A percentile compares a stretch with the other conserved stretches of the same genome.
Conservation (phyloP, 139 green algal species). For the Pleodorina starrii region DNA sequence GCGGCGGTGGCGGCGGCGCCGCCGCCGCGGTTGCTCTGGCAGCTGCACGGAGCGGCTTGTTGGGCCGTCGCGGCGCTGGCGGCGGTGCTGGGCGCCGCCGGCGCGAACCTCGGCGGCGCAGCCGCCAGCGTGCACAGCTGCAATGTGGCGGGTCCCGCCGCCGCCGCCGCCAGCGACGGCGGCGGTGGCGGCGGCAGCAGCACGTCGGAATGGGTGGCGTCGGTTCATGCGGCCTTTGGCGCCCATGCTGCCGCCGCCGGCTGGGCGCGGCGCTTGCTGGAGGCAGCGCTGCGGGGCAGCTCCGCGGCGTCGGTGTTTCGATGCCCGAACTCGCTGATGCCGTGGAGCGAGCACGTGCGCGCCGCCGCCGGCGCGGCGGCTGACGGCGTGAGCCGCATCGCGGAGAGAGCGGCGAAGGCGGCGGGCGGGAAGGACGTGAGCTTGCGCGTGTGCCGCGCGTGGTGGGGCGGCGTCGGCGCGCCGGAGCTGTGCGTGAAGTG, state of each 20-base stretch:
- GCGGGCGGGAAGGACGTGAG: neutral
- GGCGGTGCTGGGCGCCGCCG: neutral
- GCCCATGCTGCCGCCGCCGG: neutral
- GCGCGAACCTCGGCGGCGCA: neutral
- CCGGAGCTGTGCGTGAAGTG: slow-evolving; percentile 47
- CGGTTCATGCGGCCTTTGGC: neutral
- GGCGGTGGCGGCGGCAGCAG: neutral
- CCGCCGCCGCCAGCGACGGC: neutral
- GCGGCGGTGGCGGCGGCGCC: neutral
- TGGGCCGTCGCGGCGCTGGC: neutral
- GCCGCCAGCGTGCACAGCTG: neutral
- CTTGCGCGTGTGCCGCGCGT: slow-evolving; percentile 8
- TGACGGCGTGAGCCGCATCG: neutral
- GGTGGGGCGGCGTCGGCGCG: neutral
- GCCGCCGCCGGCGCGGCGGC: neutral
- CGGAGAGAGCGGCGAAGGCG: neutral
- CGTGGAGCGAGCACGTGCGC: neutral
- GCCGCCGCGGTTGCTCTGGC: neutral
- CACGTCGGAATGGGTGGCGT: neutral
- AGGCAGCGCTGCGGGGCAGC: neutral
- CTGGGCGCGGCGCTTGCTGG: neutral
- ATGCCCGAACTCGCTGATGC: neutral
- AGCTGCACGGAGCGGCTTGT: slow-evolving; percentile 8
- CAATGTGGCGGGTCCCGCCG: neutral
- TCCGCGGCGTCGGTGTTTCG: neutral